A percentile compares a stretch with the other conserved stretches of the same genome.
Conservation (phyloP, 345 rosid genomes). For the Isatis tinctoria region DNA sequence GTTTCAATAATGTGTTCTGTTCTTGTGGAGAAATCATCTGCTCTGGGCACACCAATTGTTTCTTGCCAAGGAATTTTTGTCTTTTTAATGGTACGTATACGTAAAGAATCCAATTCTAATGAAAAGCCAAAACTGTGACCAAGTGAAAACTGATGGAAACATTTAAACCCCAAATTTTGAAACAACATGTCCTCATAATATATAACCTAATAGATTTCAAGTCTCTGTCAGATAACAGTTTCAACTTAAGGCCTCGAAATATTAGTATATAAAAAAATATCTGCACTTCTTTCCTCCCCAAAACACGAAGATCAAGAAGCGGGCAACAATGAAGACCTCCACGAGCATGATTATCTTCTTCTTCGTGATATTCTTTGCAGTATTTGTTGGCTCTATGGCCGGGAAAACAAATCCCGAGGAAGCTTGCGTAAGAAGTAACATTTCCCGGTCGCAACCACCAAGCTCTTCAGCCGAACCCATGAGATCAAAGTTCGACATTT, state of each 20-base stretch:
- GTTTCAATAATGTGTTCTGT: too few relatives aligned
- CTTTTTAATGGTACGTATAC: too few relatives aligned
- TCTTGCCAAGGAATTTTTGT: too few relatives aligned
- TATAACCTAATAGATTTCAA: not conserved
- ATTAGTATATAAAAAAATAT: not conserved
- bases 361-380: not conserved
- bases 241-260: not conserved
- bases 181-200: not conserved
- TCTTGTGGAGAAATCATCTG: too few relatives aligned
- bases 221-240: not conserved
- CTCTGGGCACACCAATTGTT: too few relatives aligned
- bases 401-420: not conserved
- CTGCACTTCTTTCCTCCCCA: not conserved
- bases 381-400: slow-evolving; percentile 4
- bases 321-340: slow-evolving; percentile 2
- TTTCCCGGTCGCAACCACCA: not conserved
- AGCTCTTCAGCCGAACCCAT: not conserved
- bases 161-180: not conserved
- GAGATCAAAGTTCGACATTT: not conserved
- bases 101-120: not conserved
- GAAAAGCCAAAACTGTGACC: not conserved
- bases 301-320: not conserved
- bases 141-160: not conserved
- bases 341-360: not conserved
- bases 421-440: slow-evolving; percentile 17